A percentile compares a stretch with the other conserved stretches of the same genome.
phyloP scores from a whole-genome alignment of 495 filamentous ascomycete species.

The Lentithecium fluviatile region DNA sequence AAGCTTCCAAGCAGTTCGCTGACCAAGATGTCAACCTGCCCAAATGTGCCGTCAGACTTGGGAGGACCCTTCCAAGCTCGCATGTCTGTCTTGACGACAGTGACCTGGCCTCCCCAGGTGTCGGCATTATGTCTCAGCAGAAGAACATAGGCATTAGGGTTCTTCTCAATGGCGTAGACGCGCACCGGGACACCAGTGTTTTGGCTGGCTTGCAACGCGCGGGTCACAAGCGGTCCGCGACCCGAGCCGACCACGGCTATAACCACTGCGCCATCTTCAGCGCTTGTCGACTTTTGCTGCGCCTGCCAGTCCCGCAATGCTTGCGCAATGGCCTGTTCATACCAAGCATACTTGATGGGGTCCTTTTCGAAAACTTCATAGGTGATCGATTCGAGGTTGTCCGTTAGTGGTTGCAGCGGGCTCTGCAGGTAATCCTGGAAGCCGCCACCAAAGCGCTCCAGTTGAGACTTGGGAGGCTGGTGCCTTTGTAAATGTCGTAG shows the following conservation, averaged over 20 bases:
- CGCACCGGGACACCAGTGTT: constrained; percentile 73
- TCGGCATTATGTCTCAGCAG: constrained; percentile 79
- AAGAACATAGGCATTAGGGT: constrained; percentile 93
- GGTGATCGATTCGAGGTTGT: constrained; percentile 94
- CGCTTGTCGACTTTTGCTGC: constrained; percentile 68
- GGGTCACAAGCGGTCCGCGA: constrained; percentile 83
- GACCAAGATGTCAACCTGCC: constrained; percentile 85
- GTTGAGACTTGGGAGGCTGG: constrained; percentile 62
- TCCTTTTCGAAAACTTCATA: constrained; percentile 99
- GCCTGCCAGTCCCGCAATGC: constrained; percentile 79
- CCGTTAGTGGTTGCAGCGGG: constrained; percentile 88
- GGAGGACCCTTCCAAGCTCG: constrained; percentile 84
- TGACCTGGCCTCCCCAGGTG: constrained; percentile 73
- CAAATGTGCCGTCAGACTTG: constrained; percentile 40
- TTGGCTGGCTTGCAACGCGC: constrained; percentile 75
- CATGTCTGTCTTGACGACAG: constrained; percentile 94
- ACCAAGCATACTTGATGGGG: constrained; percentile 95
- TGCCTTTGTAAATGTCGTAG: constrained; percentile 79
- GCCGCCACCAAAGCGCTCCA: constrained; percentile 70
- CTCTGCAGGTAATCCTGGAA: constrained; percentile 96
- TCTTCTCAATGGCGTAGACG: constrained; percentile 95
- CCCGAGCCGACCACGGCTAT: constrained; percentile 92
- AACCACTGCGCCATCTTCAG: constrained; percentile 65
- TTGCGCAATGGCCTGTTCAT: constrained; percentile 77
- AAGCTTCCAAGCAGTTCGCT: constrained; percentile 91